These are phyloP conservation scores for Aspergillus cristatus DNA, from an alignment of 495 filamentous ascomycete genomes.

Conservation along the genomic window DNA sequence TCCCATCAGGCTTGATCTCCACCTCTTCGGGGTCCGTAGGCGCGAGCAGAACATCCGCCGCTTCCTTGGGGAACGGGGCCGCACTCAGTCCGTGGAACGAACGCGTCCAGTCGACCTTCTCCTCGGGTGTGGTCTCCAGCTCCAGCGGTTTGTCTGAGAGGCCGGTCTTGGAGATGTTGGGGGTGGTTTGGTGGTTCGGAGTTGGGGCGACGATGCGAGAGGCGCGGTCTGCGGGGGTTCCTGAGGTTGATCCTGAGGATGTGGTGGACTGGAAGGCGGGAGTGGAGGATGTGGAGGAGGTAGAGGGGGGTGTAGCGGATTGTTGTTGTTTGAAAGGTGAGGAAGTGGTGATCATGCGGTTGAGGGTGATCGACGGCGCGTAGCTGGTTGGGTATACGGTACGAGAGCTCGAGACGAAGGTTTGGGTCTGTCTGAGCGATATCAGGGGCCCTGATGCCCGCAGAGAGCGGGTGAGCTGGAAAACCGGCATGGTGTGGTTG, in stretches of 20 bases:
- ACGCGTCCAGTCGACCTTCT: slow-evolving; percentile 79
- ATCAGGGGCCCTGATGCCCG: slow-evolving; percentile 7
- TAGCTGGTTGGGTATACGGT: background rate
- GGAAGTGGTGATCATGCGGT: slow-evolving; percentile 10
- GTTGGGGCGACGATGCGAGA: slow-evolving; percentile 19
- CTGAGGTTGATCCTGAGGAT: slow-evolving; percentile 5
- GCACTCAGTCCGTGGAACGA: slow-evolving; percentile 84
- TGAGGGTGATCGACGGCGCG: background rate
- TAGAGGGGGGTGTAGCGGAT: slow-evolving; percentile 8
- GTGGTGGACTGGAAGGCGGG: slow-evolving; percentile 3
- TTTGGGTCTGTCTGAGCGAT: background rate
- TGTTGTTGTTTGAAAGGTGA: slow-evolving; percentile 11
- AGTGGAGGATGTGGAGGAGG: slow-evolving; percentile 2
- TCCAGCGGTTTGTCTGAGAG: slow-evolving; percentile 44
- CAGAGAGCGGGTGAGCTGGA: slow-evolving; percentile 3
- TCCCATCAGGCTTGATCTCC: slow-evolving; percentile 94
- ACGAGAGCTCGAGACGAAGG: slow-evolving; percentile 2
- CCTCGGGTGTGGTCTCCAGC: slow-evolving; percentile 31
- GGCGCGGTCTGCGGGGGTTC: slow-evolving; percentile 12
- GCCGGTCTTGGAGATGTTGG: slow-evolving; percentile 43
- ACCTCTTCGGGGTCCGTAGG: slow-evolving; percentile 65
- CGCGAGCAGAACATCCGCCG: slow-evolving; percentile 58
- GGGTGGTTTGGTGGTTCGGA: slow-evolving; percentile 28
- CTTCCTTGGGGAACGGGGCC: slow-evolving; percentile 67
- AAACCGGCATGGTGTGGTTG: background rate